Evolutionary conservation across 2,329 filamentous ascomycete genomes (phyloP).

Genomic region (Cordyceps tenuipes): DNA sequence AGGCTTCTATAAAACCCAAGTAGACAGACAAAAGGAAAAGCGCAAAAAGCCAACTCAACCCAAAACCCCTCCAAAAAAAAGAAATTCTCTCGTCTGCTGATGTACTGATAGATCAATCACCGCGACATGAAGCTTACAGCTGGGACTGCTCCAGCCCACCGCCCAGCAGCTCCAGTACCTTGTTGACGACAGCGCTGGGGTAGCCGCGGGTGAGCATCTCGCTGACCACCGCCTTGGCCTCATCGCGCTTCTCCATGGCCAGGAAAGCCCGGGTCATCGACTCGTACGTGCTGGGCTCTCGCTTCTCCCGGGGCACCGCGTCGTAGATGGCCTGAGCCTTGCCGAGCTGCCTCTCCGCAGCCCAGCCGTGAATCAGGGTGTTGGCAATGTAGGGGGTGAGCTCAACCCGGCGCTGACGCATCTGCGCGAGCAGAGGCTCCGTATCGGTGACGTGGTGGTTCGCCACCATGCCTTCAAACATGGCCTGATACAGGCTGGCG

Average conservation of each 20-base stretch:
- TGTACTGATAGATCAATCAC: not conserved
- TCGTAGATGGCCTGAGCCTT: constrained; percentile 76
- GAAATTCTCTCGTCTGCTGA: constrained; percentile 4
- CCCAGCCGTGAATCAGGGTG: constrained; percentile 96
- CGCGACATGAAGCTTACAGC: not conserved
- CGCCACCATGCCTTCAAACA: constrained; percentile 96
- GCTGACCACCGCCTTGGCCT: constrained; percentile 69
- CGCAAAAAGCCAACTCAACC: not conserved
- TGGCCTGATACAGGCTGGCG: constrained; percentile 85
- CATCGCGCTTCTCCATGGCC: constrained; percentile 68
- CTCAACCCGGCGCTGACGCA: constrained; percentile 65
- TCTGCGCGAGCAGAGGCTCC: constrained; percentile 63
- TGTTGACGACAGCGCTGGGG: constrained; percentile 82
- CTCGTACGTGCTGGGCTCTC: constrained; percentile 97
- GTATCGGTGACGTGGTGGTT: constrained; percentile 79
- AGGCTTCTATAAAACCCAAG: constrained; percentile 15
- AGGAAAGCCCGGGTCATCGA: constrained; percentile 95
- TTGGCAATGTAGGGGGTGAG: constrained; percentile 98
- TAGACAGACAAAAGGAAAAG: constrained; percentile 17
- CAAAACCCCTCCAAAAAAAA: too few relatives aligned
- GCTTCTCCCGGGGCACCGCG: constrained; percentile 64
- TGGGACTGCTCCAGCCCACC: constrained; percentile 36
- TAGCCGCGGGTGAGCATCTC: constrained; percentile 91
- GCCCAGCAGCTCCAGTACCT: constrained; percentile 83
- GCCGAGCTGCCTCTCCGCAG: constrained; percentile 68